Evolutionary conservation across 2,329 filamentous ascomycete genomes (phyloP).

Genomic region (Diaporthe sp.): DNA sequence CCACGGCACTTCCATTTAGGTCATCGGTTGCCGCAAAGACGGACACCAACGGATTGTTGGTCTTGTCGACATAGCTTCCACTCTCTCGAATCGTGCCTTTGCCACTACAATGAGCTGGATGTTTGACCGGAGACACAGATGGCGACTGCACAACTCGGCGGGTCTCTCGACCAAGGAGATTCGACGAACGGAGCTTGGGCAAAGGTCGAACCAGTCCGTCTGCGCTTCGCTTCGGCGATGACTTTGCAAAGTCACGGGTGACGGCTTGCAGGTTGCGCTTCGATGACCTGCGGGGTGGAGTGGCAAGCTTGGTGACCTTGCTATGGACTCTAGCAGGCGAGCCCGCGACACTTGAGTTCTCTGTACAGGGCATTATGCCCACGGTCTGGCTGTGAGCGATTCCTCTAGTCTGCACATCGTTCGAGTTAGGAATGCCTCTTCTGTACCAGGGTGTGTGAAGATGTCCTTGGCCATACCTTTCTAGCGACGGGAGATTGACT

Average conservation of each 20-base stretch:
- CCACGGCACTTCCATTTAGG: slow-evolving; percentile 18
- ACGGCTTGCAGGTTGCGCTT: slow-evolving; percentile 2
- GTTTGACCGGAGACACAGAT: slow-evolving; percentile 1
- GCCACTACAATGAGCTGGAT: background rate
- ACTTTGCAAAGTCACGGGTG: background rate
- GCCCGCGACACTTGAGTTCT: background rate
- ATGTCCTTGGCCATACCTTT: slow-evolving; percentile 18
- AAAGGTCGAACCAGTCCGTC: slow-evolving; percentile 32
- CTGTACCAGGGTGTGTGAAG: too few relatives aligned
- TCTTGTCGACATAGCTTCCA: slow-evolving; percentile 8
- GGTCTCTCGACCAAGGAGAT: background rate
- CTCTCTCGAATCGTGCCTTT: slow-evolving; percentile 3
- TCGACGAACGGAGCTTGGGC: slow-evolving; percentile 29
- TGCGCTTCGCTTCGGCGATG: slow-evolving; percentile 22
- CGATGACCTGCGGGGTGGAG: slow-evolving; percentile 26
- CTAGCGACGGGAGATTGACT: background rate
- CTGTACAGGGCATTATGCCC: slow-evolving; percentile 19
- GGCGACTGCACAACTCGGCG: slow-evolving; percentile 1
- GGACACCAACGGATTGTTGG: slow-evolving; percentile 31
- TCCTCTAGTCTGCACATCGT: background rate
- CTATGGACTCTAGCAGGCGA: slow-evolving; percentile 3
- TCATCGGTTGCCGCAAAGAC: background rate
- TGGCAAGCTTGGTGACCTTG: slow-evolving; percentile 21
- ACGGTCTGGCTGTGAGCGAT: slow-evolving; percentile 33
- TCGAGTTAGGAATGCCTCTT: background rate